phyloP scores from a whole-genome alignment of 352 stramenopile species.

The Phytophthora sp. region DNA sequence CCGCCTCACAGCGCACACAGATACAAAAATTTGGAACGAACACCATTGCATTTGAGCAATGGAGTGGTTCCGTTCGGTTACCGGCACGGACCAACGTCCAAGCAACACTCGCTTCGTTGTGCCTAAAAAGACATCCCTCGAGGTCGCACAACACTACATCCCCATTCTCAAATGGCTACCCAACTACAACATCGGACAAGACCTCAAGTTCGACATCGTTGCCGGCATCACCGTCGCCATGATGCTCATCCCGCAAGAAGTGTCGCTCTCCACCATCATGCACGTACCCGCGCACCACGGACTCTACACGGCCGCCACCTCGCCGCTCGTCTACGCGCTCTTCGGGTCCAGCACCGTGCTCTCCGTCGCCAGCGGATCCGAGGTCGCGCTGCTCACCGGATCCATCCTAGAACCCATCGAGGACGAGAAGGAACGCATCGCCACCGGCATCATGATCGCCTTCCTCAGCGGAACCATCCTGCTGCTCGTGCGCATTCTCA shows the following conservation, averaged over 20 bases:
- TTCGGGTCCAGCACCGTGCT: slow-evolving; percentile 84
- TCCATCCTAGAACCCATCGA: slow-evolving; percentile 55
- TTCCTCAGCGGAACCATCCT: slow-evolving; percentile 85
- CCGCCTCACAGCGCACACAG: too few relatives aligned
- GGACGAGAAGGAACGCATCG: slow-evolving; percentile 42
- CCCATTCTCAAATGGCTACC: slow-evolving; percentile 58
- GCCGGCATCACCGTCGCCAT: slow-evolving; percentile 67
- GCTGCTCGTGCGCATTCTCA: slow-evolving; percentile 72
- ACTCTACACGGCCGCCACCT: slow-evolving; percentile 82
- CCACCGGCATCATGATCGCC: slow-evolving; percentile 48
- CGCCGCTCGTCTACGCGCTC: slow-evolving; percentile 82
- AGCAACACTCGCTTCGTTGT: slow-evolving; percentile 15
- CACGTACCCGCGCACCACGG: slow-evolving; percentile 83
- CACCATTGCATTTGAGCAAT: too few relatives aligned
- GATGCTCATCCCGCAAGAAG: slow-evolving; percentile 90
- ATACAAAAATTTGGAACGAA: too few relatives aligned
- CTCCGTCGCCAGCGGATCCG: slow-evolving; percentile 72
- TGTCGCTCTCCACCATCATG: slow-evolving; percentile 89
- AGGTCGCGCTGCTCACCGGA: slow-evolving; percentile 57
- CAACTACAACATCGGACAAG: slow-evolving; percentile 42
- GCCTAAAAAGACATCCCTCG: slow-evolving; percentile 17
- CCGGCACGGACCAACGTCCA: background rate
- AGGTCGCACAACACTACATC: slow-evolving; percentile 9
- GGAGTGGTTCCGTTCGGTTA: too few relatives aligned
- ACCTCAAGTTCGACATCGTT: slow-evolving; percentile 59